Base-by-base conservation (phyloP, 192 early-diverging fungal species). In the Gorgonomyces haynaldii region DNA sequence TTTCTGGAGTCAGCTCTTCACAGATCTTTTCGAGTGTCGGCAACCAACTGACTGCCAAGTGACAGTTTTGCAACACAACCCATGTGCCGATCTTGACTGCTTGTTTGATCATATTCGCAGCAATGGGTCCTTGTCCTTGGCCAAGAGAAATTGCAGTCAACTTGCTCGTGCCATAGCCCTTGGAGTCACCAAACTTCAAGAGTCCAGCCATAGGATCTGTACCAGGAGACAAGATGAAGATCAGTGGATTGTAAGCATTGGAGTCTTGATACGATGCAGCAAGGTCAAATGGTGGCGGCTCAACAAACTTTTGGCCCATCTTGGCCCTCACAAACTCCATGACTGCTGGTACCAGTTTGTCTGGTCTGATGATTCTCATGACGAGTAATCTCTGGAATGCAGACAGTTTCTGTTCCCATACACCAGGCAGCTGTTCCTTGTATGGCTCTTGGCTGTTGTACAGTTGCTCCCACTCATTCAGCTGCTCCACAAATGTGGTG, bases 51-150 rank as follows among this genome's bases (percentile, higher is more conserved):
- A 78, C 75, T 1, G 75, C 75, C 23, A 78, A 55, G 42, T 78
- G 75, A 57, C 75, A 78, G 62, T 78, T 78, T 61, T 78, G 75
- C 16, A 78, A 50, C 9, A 78, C 75, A 8, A 78, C 70, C 75
- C 75, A 78, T 3, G 52, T 47, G 13, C 75, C 75, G 16, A 57
- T 40, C 44, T 67, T 70, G n/a, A 68, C 46, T 15, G 57, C 75
- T 2, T 58, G 47, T 2, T 65, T 61, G 34, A 78, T 76, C 75
- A 78, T 76, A 6, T 44, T 21, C 3, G 69, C 66, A n/a, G 75
- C 75, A 9, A 78, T 56, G 2, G 75, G 75, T 9, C 75, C 75
- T 49, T 78, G 75, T 3, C 72, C 75, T 47, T 78, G 75, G 3
- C 75, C 75, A 3, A 78, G 59, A 2, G 75, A 78, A 20, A 78